Percentiles rank a stretch among this genome's conserved stretches.
phyloP scores from a whole-genome alignment of 768 basidiomycete species.

The Pleurotus tuoliensis region DNA sequence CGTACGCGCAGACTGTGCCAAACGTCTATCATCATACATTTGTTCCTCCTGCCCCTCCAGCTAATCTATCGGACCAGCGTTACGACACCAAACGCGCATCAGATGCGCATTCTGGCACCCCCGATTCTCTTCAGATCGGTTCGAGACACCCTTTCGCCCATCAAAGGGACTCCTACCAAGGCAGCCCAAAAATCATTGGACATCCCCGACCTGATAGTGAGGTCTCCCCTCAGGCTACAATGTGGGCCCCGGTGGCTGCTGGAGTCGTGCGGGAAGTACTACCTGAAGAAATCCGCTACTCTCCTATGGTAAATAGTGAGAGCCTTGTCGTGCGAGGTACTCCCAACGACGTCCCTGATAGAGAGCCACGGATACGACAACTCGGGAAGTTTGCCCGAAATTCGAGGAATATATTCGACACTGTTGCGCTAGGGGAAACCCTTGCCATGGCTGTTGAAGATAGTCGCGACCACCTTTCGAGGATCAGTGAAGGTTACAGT shows the following conservation, averaged over 20 bases:
- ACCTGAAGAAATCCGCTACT: conserved; percentile 43
- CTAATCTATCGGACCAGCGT: conserved; percentile 7
- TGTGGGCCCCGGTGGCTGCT: conserved; percentile 49
- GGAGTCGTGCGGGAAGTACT: conserved; percentile 41
- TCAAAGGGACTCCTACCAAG: conserved; percentile 31
- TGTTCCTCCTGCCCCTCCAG: conserved; percentile 4
- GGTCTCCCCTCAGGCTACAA: conserved; percentile 39
- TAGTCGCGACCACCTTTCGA: conserved; percentile 40
- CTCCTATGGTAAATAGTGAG: conserved; percentile 35
- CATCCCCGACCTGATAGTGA: conserved; percentile 31
- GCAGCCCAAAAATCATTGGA: conserved; percentile 26
- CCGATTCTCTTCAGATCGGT: conserved; percentile 32
- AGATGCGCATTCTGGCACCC: background rate
- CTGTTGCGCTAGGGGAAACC: conserved; percentile 29
- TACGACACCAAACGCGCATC: conserved; percentile 7
- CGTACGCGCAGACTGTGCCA: conserved; percentile 44
- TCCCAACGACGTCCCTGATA: background rate
- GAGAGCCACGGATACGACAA: background rate
- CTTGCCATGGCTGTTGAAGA: conserved; percentile 11
- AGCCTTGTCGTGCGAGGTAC: background rate
- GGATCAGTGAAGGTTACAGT: conserved; percentile 39
- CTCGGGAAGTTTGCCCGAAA: conserved; percentile 14
- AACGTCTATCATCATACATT: conserved; percentile 19
- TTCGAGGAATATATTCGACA: conserved; percentile 35
- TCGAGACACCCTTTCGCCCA: conserved; percentile 46